Conservation (phyloP, 2,329 filamentous ascomycete genomes). For the Fusarium tjaetaba region DNA sequence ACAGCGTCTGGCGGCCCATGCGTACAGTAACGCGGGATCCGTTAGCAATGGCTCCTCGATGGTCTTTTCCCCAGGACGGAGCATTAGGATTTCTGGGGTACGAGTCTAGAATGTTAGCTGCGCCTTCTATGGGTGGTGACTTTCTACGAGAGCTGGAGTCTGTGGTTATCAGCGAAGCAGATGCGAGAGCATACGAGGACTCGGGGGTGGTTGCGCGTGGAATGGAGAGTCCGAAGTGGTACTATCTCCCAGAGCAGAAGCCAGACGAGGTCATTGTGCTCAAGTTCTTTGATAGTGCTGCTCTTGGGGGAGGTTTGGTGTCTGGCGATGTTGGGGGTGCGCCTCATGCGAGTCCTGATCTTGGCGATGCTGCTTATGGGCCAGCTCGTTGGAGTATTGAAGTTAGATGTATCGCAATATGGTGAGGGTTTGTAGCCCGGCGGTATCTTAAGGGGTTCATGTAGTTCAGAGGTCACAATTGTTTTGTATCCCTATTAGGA, state of each 20-base stretch:
- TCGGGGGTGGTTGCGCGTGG: not conserved
- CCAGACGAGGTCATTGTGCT: not conserved
- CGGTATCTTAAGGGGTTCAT: not conserved
- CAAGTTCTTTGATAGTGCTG: not conserved
- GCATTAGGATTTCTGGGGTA: not conserved
- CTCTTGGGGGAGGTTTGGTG: not conserved
- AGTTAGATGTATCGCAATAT: not conserved
- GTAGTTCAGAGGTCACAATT: not conserved
- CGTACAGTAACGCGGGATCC: not conserved
- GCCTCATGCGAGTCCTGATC: not conserved
- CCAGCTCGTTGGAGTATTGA: not conserved
- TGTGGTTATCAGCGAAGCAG: not conserved
- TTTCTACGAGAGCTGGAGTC: not conserved
- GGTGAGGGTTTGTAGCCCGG: rapidly evolving
- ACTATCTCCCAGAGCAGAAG: not conserved
- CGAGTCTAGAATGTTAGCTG: not conserved
- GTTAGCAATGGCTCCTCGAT: not conserved
- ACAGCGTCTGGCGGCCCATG: not conserved
- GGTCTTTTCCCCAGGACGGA: not conserved
- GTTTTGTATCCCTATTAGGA: not conserved
- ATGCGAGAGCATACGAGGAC: not conserved
- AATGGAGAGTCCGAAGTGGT: not conserved
- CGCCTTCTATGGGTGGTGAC: not conserved
- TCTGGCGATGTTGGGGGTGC: not conserved
- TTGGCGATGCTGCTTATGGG: not conserved